Percentiles rank a stretch among this genome's conserved stretches.
Evolutionary conservation across 805 yeast genomes (phyloP).

Genomic region (Wickerhamomyces bisporus): DNA sequence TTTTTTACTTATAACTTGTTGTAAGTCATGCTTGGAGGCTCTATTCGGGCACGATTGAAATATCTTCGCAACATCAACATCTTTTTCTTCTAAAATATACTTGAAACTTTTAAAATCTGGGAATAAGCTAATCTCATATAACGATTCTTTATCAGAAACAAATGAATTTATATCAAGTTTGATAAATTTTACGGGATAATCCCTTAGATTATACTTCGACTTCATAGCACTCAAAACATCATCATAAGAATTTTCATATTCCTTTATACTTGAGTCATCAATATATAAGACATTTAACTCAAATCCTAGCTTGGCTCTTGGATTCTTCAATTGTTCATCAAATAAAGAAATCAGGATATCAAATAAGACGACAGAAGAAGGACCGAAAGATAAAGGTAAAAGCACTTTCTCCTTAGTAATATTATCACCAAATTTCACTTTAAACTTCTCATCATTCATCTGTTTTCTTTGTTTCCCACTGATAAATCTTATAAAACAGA

Average conservation of each 20-base stretch:
- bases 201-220: slow-evolving; percentile 14
- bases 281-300: slow-evolving; percentile 47
- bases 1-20: slow-evolving; percentile 40
- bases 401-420: slow-evolving; percentile 41
- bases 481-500: slow-evolving; percentile 69
- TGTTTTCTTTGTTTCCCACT: slow-evolving; percentile 76
- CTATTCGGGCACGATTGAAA: slow-evolving; percentile 40
- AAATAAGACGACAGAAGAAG: slow-evolving; percentile 59
- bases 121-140: slow-evolving; percentile 29
- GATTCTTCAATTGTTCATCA: slow-evolving; percentile 54
- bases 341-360: slow-evolving; percentile 61
- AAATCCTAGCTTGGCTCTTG: slow-evolving; percentile 68
- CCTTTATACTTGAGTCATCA: slow-evolving; percentile 30
- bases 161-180: slow-evolving; percentile 38
- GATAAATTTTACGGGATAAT: slow-evolving; percentile 34
- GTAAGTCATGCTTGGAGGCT: slow-evolving; percentile 63
- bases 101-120: slow-evolving; percentile 17
- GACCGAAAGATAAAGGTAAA: slow-evolving; percentile 62
- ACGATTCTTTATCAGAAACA: slow-evolving; percentile 24
- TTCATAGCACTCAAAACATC: slow-evolving; percentile 13
- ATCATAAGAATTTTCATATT: slow-evolving; percentile 11
- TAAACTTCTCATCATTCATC: slow-evolving; percentile 64
- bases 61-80: slow-evolving; percentile 27
- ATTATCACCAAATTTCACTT: slow-evolving; percentile 56
- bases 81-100: slow-evolving; percentile 9